Base-by-base conservation (phyloP, 73 alveolate genomes). In the Stentor coeruleus region DNA sequence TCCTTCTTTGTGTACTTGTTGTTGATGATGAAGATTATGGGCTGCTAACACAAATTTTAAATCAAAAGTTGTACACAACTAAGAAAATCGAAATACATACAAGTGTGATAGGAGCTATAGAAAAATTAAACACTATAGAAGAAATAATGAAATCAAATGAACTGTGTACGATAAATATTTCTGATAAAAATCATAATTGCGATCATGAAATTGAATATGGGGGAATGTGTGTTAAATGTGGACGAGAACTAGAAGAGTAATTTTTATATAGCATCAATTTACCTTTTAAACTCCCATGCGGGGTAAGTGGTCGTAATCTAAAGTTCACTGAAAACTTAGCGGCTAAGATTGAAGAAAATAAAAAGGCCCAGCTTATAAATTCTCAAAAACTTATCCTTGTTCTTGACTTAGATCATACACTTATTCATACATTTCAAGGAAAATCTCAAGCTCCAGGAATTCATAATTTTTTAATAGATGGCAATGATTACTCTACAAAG, bases 321-420 rank as follows among this genome's bases (percentile, higher is more conserved):
- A 66, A 66, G 41, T 66, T 66, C 41, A 26, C n/a, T 20, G 41
- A 66, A 66, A 15, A 20, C 33, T 26, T 66, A 26, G 79, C 79
- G n/a, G 36, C 37, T 20, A 31, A 20, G n/a, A 20, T 66, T 26
- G 79, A 66, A 33, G 40, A 66, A 1, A 26, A 20, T 37, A 66
- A 66, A 66, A 66, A 66, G 39, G 49, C n/a, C 20, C 20, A 20
- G 37, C 79, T 66, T 20, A 28, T 66, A 33, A 66, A 33, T 14
- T 37, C n/a, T 20, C n/a, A 66, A 66, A 66, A 66, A 66, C 33
- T 66, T 1, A 20, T 66, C 26, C 41, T 66, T 20, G 79, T 66
- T 37, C 79, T 66, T 20, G 79, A 66, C 33, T 33, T 66, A 26
- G 79, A 66, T 31, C 79, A 66, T 2, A 66, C 79, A 1, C 39